Conservation (phyloP, 148 eudicot genomes). For the Camellia granthamiana region DNA sequence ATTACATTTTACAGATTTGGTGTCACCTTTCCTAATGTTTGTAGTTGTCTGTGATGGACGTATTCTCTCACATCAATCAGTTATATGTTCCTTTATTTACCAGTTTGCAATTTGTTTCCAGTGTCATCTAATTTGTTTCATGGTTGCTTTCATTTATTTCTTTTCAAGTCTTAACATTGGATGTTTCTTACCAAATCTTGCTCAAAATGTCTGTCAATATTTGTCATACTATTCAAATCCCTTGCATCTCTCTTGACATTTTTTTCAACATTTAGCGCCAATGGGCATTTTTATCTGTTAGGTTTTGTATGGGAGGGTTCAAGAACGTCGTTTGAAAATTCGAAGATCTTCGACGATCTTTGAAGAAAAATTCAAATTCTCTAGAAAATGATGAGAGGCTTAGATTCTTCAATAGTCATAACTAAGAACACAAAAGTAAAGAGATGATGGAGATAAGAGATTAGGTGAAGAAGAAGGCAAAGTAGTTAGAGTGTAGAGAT, state of each 20-base stretch:
- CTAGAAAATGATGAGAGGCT: too few relatives aligned
- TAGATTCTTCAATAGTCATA: too few relatives aligned
- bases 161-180: neutral
- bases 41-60: neutral
- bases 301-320: too few relatives aligned
- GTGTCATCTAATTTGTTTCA: neutral
- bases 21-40: neutral
- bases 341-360: too few relatives aligned
- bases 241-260: neutral
- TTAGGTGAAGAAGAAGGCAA: too few relatives aligned
- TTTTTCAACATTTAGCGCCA: neutral
- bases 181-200: neutral
- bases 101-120: too few relatives aligned
- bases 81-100: too few relatives aligned
- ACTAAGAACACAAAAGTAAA: too few relatives aligned
- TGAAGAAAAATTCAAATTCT: too few relatives aligned
- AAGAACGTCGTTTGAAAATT: too few relatives aligned
- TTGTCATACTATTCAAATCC: neutral
- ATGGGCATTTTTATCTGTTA: neutral
- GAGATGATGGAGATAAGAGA: too few relatives aligned
- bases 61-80: neutral
- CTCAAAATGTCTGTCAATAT: neutral
- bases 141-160: neutral
- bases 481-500: too few relatives aligned
- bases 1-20: neutral